A percentile compares a stretch with the other conserved stretches of the same genome.
These are phyloP conservation scores for Candida saitoana DNA, from an alignment of 805 yeast genomes.

Conservation along the genomic window DNA sequence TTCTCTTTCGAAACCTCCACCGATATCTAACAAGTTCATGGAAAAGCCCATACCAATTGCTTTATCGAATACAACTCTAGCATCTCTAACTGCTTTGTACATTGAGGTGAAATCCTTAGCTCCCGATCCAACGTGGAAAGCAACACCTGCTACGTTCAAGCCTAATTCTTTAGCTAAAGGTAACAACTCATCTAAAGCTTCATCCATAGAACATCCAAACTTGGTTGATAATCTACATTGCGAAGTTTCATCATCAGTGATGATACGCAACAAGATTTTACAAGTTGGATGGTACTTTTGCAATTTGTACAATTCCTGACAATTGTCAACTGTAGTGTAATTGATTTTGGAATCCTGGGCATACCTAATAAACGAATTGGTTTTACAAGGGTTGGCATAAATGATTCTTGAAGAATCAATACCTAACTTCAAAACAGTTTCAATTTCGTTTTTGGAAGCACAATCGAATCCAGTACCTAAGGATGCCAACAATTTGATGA, in stretches of 20 bases:
- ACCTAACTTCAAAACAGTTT: constrained; percentile 57
- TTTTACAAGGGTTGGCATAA: constrained; percentile 93
- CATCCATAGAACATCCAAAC: constrained; percentile 71
- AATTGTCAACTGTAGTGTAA: constrained; percentile 85
- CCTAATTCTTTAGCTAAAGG: constrained; percentile 56
- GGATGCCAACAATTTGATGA: constrained; percentile 52
- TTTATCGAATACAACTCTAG: constrained; percentile 61
- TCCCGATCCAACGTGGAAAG: constrained; percentile 96
- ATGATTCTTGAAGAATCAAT: constrained; percentile 64
- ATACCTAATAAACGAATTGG: constrained; percentile 72
- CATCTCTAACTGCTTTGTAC: constrained; percentile 66
- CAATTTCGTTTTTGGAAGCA: constrained; percentile 85
- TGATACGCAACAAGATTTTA: constrained; percentile 69
- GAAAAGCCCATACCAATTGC: constrained; percentile 36
- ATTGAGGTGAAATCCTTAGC: constrained; percentile 69
- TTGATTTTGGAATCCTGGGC: constrained; percentile 56
- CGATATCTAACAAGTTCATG: constrained; percentile 70
- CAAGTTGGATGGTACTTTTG: constrained; percentile 64
- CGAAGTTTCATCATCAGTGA: constrained; percentile 86
- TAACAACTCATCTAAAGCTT: constrained; percentile 51
- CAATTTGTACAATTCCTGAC: constrained; percentile 77
- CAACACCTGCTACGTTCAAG: constrained; percentile 74
- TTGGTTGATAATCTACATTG: constrained; percentile 83
- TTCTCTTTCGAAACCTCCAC: constrained; percentile 83
- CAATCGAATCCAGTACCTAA: constrained; percentile 85